Evolutionary conservation across 441 rosid species (phyloP).

Genomic region (Pelargonium australe): DNA sequence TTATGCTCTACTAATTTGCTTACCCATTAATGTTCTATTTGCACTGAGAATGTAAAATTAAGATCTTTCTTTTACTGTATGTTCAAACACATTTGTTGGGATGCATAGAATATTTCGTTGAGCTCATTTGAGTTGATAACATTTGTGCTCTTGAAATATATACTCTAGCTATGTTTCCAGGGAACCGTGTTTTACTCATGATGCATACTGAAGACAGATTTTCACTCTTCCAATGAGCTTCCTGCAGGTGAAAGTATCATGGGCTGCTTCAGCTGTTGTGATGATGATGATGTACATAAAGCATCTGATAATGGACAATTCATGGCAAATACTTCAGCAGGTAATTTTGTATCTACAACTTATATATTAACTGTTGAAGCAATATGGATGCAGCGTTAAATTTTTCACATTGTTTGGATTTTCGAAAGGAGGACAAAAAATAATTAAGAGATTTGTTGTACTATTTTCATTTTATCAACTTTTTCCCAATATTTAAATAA

Average conservation of each 20-base stretch:
- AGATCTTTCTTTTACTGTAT: neutral
- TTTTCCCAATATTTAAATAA: neutral
- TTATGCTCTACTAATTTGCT: neutral
- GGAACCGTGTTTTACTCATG: neutral
- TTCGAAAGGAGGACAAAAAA: neutral
- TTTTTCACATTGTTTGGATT: neutral
- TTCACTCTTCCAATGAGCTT: conserved; percentile 8
- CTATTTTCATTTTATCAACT: neutral
- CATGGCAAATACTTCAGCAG: conserved; percentile 31
- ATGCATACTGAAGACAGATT: conserved; percentile 3
- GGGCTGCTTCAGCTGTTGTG: conserved; percentile 54
- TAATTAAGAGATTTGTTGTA: neutral
- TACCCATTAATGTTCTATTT: neutral
- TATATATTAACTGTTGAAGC: neutral
- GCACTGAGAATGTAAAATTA: neutral
- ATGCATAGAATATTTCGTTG: neutral
- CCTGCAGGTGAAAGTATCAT: conserved; percentile 27
- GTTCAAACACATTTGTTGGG: neutral
- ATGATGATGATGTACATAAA: conserved; percentile 41
- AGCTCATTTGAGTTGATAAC: conserved; percentile 5
- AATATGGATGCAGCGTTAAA: neutral
- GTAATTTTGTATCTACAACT: conserved; percentile 22
- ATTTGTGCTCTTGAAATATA: neutral
- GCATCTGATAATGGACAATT: conserved; percentile 39
- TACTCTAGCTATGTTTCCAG: neutral